phyloP scores from a whole-genome alignment of 176 grass and related monocot genomes.

The Metroxylon sagu region DNA sequence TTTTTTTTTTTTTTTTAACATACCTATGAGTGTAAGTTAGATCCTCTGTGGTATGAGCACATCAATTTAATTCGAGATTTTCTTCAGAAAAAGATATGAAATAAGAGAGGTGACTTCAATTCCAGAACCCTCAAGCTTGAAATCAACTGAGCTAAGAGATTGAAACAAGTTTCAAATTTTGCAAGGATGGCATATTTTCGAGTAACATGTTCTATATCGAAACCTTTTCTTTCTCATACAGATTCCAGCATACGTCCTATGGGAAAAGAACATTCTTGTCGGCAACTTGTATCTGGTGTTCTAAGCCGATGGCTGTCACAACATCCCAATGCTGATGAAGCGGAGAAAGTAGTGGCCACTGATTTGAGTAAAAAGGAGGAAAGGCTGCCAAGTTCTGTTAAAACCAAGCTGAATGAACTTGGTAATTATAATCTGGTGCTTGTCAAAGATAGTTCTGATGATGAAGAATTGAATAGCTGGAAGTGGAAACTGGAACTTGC shows the following conservation, averaged over 20 bases:
- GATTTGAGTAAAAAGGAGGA: conserved; percentile 22
- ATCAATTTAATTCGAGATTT: too few species aligned
- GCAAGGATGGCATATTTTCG: too few species aligned
- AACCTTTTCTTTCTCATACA: conserved; percentile 1
- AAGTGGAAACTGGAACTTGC: conserved; percentile 74
- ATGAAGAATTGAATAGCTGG: conserved; percentile 30
- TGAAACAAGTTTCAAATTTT: too few species aligned
- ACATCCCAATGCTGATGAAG: conserved; percentile 10
- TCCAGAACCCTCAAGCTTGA: too few species aligned
- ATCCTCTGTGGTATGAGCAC: too few species aligned
- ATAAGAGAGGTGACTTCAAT: too few species aligned
- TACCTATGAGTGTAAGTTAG: too few species aligned
- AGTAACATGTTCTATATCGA: not conserved
- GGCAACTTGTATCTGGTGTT: conserved; percentile 17
- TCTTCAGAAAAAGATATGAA: too few species aligned
- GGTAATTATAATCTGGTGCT: conserved; percentile 5
- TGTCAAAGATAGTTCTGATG: conserved; percentile 28
- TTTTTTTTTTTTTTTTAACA: too few species aligned
- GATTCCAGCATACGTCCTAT: conserved; percentile 23
- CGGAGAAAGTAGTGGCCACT: conserved; percentile 5
- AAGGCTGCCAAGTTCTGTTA: conserved; percentile 8
- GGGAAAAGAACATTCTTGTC: conserved; percentile 21
- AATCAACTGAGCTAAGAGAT: too few species aligned
- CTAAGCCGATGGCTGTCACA: conserved; percentile 40
- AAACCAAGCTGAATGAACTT: conserved; percentile 13